Evolutionary conservation across 495 filamentous ascomycete genomes (phyloP), one percentile per base, ranked within the genome.

Genomic region (Penicillium bovifimosum): DNA sequence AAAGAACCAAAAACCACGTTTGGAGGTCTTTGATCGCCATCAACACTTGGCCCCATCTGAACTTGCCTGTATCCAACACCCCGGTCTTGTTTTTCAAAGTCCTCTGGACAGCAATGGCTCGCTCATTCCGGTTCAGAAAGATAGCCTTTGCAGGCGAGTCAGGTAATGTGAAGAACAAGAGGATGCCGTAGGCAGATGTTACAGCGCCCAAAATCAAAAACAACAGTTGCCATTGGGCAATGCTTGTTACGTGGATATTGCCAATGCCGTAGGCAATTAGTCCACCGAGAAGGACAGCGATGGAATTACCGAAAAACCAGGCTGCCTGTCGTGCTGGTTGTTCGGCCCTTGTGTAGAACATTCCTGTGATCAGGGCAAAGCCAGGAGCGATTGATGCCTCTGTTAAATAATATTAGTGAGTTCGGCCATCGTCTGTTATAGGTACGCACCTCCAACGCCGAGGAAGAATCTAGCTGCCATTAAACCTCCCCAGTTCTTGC

Each of bases 341-440:
- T 55, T 84, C 76, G 8, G 66, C 63, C 28, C 69, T 58, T 6
- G 63, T 75, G 60, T 80, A 85, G 62, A 76, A 83, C 75, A 80
- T 80, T 8, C 73, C 74, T 35, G 79, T 78, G n/a, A 82, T 76
- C 14, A 83, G 66, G 8, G 79, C 70, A 56, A 83, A 81, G 2
- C 76, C 79, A 0, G 82, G 81, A 27, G 80, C 79, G 6, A 81
- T 71, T 0, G 73, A 73, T 1, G 79, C 78, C 60, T 85, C 81
- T 49, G 46, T 29, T n/a, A 36, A 36, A 1, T 2, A 6, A 5
- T 6, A 36, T 36, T 36, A 36, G 34, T 3, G 8, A 36, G 3
- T 13, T 5, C 34, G n/a, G 34, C 13, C 8, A 16, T 6, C 14
- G 5, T 6, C 16, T 1, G n/a, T 24, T 16, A 44, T 32, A 32